Evolutionary conservation across 352 stramenopile genomes (phyloP), one percentile per base, ranked within the genome.

Genomic region (Pythium aquatile): DNA sequence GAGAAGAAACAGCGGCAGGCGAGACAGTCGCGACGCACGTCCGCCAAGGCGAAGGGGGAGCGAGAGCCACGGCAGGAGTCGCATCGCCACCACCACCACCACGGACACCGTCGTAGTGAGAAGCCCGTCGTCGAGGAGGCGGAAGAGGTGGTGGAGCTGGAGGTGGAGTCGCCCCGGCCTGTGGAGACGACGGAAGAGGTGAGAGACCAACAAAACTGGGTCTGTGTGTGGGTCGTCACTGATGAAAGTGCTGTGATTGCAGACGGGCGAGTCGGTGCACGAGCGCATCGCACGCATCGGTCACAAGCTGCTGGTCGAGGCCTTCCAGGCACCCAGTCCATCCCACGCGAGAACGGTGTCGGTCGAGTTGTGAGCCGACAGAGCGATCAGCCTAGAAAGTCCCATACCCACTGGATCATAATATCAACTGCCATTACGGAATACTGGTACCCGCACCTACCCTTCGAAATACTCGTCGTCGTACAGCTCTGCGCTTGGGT

Each of bases 211-310:
- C 9, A 30, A 13, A 2, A 2, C 30, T 42, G 29, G 10, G 30
- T 44, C 1, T 26, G 51, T 28, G n/a, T 39, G 11, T 35, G 24
- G 3, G 8, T 2, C 2, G 9, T 20, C 56, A 40, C 42, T 51
- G 29, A 55, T 32, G 44, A n/a, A 30, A 17, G 24, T 39, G 28
- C 42, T 30, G 26, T 55, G 35, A 7, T 30, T 69, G 30, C 10
- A 42, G 37, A 65, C 44, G 49, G 55, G 33, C n/a, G 63, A 63
- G 33, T 69, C 72, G 44, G 72, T 91, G 1, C 74, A 83, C 24
- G 68, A 81, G 30, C 79, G 78, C 20, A 90, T 91, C 37, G 85
- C 85, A 1, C 74, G 80, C 57, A 90, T 93, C 54, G 85, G 85
- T 9, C 79, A 88, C 58, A 84, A 84, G 44, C 76, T 93, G 61